Conservation (phyloP, 2,329 filamentous ascomycete genomes). For the Colletotrichum truncatum region DNA sequence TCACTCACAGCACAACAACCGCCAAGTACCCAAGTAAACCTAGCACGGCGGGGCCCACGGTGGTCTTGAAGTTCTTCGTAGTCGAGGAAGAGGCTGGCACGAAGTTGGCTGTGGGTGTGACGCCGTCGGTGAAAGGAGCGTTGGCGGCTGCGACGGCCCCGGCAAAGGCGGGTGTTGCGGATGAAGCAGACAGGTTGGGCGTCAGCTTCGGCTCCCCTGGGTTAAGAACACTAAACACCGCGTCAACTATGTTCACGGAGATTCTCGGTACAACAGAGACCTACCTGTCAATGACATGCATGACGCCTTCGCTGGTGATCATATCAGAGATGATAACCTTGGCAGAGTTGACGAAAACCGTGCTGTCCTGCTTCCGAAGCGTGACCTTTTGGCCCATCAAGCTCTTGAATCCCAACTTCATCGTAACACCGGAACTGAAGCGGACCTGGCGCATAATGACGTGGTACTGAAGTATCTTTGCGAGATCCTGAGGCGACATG, state of each 20-base stretch:
- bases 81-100: slow-evolving; percentile 32
- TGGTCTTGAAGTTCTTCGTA: slow-evolving; percentile 31
- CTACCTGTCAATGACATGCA: slow-evolving; percentile 67
- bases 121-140: slow-evolving; percentile 64
- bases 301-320: slow-evolving; percentile 64
- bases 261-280: slow-evolving; percentile 38
- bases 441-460: slow-evolving; percentile 62
- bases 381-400: slow-evolving; percentile 45
- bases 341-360: slow-evolving; percentile 61
- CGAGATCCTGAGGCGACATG: slow-evolving; percentile 56
- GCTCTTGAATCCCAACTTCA: slow-evolving; percentile 36
- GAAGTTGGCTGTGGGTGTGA: slow-evolving; percentile 42
- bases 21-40: slow-evolving; percentile 30
- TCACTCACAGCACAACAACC: slow-evolving; percentile 24
- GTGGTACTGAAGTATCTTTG: slow-evolving; percentile 69
- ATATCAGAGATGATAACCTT: slow-evolving; percentile 60
- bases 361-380: slow-evolving; percentile 49
- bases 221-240: slow-evolving; percentile 46
- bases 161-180: slow-evolving; percentile 61
- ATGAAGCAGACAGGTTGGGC: slow-evolving; percentile 45
- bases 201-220: slow-evolving; percentile 38
- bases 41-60: slow-evolving; percentile 32
- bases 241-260: slow-evolving; percentile 22
- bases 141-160: slow-evolving; percentile 56
- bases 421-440: slow-evolving; percentile 11